Evolutionary conservation across 2,329 filamentous ascomycete species (phyloP), one percentile per base, ranked within the genome.

Genomic region (Pezicula neosporulosa): DNA sequence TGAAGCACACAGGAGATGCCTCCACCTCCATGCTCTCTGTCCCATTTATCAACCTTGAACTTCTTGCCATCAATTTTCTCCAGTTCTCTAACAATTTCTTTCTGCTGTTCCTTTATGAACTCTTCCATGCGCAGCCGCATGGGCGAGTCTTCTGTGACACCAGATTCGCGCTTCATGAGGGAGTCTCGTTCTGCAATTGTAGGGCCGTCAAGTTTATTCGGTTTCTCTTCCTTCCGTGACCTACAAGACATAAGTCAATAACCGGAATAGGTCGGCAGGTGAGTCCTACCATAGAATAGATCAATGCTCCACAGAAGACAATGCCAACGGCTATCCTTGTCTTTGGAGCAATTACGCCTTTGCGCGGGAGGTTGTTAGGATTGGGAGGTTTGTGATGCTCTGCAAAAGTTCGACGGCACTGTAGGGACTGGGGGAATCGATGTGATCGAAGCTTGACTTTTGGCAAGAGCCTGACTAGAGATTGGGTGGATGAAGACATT

Each of bases 81-180:
- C 19, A 99, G 81, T 51, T 87, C 90, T 50, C 81, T 76, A 27
- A 97, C 87, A 53, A 99, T 99, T 56, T 87, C 82, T 63, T 89
- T 82, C 67, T 99, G 94, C 64, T 97, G 90, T 62, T 91, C 83
- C 70, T 94, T 94, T 71, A 97, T 95, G 68, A 97, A 89, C 63
- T 89, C 84, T 72, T 99, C 94, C 94, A 99, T 97, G 57, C 93
- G 90, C 52, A 99, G 80, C 50, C 94, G 91, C 93, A 99, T 97
- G 2, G 94, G 92, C 13, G 93, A 97, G 62, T 85, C 77, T 51
- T 85, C 80, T 44, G 78, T 86, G 46, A 97, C 80, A 57, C 84
- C 83, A 51, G 83, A 80, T 68, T 94, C 88, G 56, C 87, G 85
- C 72, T 94, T 96, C 60, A 83, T 80, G 56, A 90, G 78, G 57